These are phyloP conservation scores for Sugiyamaella castrensis DNA, from an alignment of 1,139 yeast species.

Conservation along the genomic window DNA sequence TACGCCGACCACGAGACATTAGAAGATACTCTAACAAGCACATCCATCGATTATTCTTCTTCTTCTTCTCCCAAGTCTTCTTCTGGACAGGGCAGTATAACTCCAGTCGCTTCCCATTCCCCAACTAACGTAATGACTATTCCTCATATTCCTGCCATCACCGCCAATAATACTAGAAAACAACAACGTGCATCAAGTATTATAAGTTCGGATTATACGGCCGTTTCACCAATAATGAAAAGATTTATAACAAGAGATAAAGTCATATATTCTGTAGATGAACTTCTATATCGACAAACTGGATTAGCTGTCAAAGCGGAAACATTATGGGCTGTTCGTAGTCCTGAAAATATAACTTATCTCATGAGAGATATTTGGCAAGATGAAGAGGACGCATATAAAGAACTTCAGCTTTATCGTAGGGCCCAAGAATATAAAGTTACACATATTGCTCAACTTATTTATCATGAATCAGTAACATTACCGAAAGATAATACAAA, in stretches of 20 bases:
- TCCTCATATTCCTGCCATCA: no score
- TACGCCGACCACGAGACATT: no score
- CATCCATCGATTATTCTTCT: no score
- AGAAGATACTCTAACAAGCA: neutral
- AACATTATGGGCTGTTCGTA: conserved; percentile 10
- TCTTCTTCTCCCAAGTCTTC: neutral
- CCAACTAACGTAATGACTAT: no score
- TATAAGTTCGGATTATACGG: conserved; percentile 2
- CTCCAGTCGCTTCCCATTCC: no score
- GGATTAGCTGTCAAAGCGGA: conserved; percentile 14
- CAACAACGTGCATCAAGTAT: neutral
- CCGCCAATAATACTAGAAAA: no score
- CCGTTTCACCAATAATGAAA: conserved; percentile 1
- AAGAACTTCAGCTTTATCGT: conserved; percentile 11
- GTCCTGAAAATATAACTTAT: conserved; percentile 6
- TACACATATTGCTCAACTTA: neutral
- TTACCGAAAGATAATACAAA: neutral
- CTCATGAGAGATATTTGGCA: conserved; percentile 15
- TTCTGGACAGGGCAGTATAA: no score
- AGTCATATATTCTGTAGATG: neutral
- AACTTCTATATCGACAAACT: conserved; percentile 8
- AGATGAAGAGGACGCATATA: conserved; percentile 11
- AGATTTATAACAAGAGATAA: neutral
- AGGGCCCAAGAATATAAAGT: conserved; percentile 1
- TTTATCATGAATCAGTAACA: conserved; percentile 5